Conservation (phyloP, 192 early-diverging fungal species). For the Podila verticillata region DNA sequence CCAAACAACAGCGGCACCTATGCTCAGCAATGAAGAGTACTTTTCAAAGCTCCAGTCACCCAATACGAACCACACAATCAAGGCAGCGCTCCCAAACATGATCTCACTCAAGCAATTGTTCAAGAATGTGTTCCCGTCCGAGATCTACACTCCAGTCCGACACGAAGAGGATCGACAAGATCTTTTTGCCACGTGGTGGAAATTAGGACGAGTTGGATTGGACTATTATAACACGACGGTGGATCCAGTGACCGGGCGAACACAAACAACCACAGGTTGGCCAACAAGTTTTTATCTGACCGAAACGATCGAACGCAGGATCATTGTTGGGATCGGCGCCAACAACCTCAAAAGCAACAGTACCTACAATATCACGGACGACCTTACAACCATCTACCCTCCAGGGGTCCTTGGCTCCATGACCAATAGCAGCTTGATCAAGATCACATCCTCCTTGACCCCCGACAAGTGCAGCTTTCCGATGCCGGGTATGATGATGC, state of each 20-base stretch:
- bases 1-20: background rate
- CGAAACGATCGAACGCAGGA: conserved; percentile 10
- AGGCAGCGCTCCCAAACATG: conserved; percentile 17
- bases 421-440: conserved; percentile 27
- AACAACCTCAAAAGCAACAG: conserved; percentile 25
- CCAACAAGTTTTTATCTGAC: conserved; percentile 35
- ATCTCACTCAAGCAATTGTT: conserved; percentile 32
- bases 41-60: conserved; percentile 18
- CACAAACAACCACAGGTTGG: conserved; percentile 28
- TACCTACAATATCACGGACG: conserved; percentile 43
- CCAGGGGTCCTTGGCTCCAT: conserved; percentile 20
- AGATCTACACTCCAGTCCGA: conserved; percentile 23
- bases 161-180: conserved; percentile 24
- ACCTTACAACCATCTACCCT: conserved; percentile 16
- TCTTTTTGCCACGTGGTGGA: conserved; percentile 27
- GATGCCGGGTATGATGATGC: conserved; percentile 31
- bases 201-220: conserved; percentile 17
- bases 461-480: conserved; percentile 9
- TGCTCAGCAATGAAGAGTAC: conserved; percentile 30
- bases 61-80: conserved; percentile 37
- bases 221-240: conserved; percentile 44
- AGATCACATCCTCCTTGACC: conserved; percentile 11
- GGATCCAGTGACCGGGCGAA: conserved; percentile 9
- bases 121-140: conserved; percentile 18
- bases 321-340: conserved; percentile 27